Base-by-base conservation (phyloP, 164 flowering plant genomes). In the Nelumbo lutea region DNA sequence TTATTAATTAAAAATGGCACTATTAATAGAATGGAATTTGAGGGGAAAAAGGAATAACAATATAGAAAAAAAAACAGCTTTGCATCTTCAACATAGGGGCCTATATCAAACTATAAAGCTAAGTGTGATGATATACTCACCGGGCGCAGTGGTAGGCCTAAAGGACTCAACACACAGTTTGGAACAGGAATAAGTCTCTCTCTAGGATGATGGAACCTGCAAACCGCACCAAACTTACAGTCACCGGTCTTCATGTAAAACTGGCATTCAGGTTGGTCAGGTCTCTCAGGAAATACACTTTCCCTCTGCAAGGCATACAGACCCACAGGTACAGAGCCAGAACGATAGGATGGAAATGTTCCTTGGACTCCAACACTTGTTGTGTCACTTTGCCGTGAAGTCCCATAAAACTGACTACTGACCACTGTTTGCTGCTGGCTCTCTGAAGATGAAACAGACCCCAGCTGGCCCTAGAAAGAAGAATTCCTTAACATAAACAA, bases 201-300 rank as follows among this genome's bases (percentile, higher is more conserved):
- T 66, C 88, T 80, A 9, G 98, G 97, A 75, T 94, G 98, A 83
- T 94, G 97, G 76, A 90, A 94, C 71, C 86, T 82, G 75, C 98
- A 94, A 46, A 90, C 91, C 27, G 90, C 89, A 74, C 98, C 98
- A 82, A 87, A 94, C 71, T 94, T 94, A 66, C 98, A 94, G 73
- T 94, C 98, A 63, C 98, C 98, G 68, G 98, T 95, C 78, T 91
- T 95, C 96, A 95, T 88, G 80, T 95, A 95, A 78, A 87, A 95
- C 77, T 92, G 97, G 80, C 98, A 95, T 70, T 95, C 98, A 55
- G 97, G 94, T 72, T 90, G 96, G 50, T 90, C 98, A 67, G 96
- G 98, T 78, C 97, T 88, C 84, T 92, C 97, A 59, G 98, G 98
- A 78, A 95, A 95, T 47, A 90, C 80, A 72, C 83, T 87, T 44